Evolutionary conservation across 441 rosid genomes (phyloP).

Genomic region (Erodium texanum): DNA sequence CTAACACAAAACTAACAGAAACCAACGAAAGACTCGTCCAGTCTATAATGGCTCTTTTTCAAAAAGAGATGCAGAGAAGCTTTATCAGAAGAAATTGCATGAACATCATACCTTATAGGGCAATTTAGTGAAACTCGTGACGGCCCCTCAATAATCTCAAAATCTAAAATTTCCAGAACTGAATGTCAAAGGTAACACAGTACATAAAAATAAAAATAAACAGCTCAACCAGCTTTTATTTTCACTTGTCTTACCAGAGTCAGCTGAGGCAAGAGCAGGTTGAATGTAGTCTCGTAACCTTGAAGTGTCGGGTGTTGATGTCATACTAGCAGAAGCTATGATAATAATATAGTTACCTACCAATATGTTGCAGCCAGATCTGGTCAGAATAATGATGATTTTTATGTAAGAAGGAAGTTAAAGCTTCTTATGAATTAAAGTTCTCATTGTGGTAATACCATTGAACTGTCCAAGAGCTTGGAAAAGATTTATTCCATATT

Average conservation of each 20-base stretch:
- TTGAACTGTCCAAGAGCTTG: conserved; percentile 81
- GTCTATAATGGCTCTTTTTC: too few relatives aligned
- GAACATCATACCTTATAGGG: background rate
- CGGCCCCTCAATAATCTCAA: background rate
- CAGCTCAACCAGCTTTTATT: background rate
- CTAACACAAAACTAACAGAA: too few relatives aligned
- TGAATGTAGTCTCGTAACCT: conserved; percentile 49
- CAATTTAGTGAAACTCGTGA: background rate
- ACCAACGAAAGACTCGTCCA: too few relatives aligned
- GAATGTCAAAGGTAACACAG: background rate
- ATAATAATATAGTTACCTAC: conserved; percentile 52
- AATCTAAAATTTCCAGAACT: background rate
- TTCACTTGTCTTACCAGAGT: conserved; percentile 42
- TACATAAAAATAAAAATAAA: background rate
- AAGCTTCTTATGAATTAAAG: background rate
- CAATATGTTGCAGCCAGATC: conserved; percentile 19
- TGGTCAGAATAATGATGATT: conserved; percentile 19
- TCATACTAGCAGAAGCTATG: conserved; percentile 52
- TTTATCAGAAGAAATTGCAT: too few relatives aligned
- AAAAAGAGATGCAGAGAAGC: too few relatives aligned
- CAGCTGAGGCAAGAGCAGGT: conserved; percentile 28
- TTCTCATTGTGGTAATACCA: conserved; percentile 27
- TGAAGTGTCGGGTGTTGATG: conserved; percentile 31
- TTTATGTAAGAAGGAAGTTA: conserved; percentile 12
- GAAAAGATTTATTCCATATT: conserved; percentile 86